phyloP scores from a whole-genome alignment of 2,329 filamentous ascomycete genomes.

The Daldinia eschscholtzii region DNA sequence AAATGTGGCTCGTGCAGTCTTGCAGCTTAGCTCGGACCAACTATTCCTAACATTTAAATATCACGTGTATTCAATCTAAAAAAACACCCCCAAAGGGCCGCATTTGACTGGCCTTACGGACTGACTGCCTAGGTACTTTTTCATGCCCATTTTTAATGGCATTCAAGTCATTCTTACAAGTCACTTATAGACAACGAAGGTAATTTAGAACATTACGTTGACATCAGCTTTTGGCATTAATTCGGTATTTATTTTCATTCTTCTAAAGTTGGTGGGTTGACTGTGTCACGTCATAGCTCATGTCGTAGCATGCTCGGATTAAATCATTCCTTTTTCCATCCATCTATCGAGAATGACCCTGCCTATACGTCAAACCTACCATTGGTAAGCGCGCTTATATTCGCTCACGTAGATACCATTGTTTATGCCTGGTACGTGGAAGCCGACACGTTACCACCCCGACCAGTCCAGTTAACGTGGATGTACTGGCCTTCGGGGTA shows the following conservation, averaged over 20 bases:
- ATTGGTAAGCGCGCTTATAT: constrained; percentile 36
- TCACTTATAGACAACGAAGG: not conserved
- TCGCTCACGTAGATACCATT: constrained; percentile 22
- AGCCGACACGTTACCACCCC: constrained; percentile 96
- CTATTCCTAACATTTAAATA: not conserved
- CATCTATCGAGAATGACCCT: constrained; percentile 46
- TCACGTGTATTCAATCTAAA: not conserved
- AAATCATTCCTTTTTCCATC: constrained; percentile 38
- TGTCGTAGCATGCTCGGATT: constrained; percentile 45
- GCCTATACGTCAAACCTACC: constrained; percentile 36
- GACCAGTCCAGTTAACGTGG: constrained; percentile 99
- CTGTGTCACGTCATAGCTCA: constrained; percentile 22
- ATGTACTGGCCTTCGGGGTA: constrained; percentile 89
- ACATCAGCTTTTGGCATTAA: constrained; percentile 27
- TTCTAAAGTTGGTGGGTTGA: constrained; percentile 28
- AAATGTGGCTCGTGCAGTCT: not conserved
- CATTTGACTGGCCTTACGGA: not conserved
- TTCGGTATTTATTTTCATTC: constrained; percentile 37
- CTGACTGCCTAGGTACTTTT: not conserved
- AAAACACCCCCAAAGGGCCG: not conserved
- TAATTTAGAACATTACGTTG: not conserved
- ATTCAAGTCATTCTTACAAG: not conserved
- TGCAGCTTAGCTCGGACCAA: not conserved
- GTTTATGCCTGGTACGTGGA: constrained; percentile 95
- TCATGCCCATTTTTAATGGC: not conserved